These are phyloP conservation scores for Starmerella floris DNA, from an alignment of 805 yeast genomes.

Conservation along the genomic window DNA sequence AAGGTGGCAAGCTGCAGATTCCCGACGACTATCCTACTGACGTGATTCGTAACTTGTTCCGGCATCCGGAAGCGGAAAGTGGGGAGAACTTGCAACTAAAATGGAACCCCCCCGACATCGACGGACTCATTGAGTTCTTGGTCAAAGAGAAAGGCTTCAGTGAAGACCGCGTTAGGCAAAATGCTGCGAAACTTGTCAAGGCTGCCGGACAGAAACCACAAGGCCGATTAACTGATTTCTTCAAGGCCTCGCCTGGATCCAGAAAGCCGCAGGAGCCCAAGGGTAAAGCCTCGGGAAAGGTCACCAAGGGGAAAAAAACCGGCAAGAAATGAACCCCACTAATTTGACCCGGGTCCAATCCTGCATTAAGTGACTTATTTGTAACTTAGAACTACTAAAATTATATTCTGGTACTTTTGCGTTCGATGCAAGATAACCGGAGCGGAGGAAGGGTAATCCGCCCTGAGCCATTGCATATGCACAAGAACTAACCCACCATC, in stretches of 20 bases:
- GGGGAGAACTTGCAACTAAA: conserved; percentile 54
- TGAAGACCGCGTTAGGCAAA: conserved; percentile 81
- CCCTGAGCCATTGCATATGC: no score
- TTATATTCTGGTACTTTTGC: no score
- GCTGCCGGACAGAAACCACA: conserved; percentile 77
- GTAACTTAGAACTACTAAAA: no score
- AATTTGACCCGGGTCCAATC: no score
- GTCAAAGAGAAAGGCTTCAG: conserved; percentile 80
- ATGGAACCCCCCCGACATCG: conserved; percentile 82
- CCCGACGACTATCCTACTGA: conserved; percentile 93
- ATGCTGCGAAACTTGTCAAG: conserved; percentile 73
- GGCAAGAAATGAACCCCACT: background rate
- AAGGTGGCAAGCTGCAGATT: conserved; percentile 54
- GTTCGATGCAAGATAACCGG: no score
- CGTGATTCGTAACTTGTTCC: conserved; percentile 73
- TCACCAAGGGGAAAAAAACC: conserved; percentile 7
- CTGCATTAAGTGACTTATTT: no score
- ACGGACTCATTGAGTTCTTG: conserved; percentile 69
- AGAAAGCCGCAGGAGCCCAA: conserved; percentile 1
- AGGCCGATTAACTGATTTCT: conserved; percentile 86
- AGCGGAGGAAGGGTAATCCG: no score
- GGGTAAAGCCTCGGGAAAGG: conserved; percentile 5
- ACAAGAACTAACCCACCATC: no score
- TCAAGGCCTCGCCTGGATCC: conserved; percentile 36
- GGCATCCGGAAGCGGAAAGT: conserved; percentile 63